Base-by-base conservation (phyloP, 768 basidiomycete species). In the Lactarius akahatsu region DNA sequence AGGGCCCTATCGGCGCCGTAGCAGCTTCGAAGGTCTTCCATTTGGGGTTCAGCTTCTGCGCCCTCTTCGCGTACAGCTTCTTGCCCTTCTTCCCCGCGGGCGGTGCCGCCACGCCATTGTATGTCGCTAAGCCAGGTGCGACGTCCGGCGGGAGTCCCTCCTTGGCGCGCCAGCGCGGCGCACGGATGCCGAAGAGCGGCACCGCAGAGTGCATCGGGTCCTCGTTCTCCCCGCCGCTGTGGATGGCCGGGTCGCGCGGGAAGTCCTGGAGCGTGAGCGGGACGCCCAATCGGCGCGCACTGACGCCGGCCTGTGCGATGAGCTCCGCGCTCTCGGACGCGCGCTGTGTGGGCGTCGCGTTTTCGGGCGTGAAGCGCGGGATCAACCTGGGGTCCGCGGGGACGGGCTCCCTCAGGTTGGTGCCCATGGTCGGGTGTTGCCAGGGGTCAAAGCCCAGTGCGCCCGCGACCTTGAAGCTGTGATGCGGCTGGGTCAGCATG, bases 371-470 rank as follows among this genome's bases (percentile, higher is more conserved):
- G 10, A 63, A 67, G 6, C 45, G 62, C 18, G 66, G 66, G 41
- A 60, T 50, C 34, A 30, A 9, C 15, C 34, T 26, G 7, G 66
- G 66, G 58, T 67, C 62, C 1, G 62, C 66, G 15, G 66, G 66
- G 36, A 67, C 62, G 52, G 66, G 62, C 43, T 67, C 66, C 38
- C 66, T 62, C 41, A 67, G 43, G 62, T 67, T 59, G 34, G 66
- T 67, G 1, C 66, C 66, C 4, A 60, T 67, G 16, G n/a, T 59
- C n/a, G 66, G 62, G n/a, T 47, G 52, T 10, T 56, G 38, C 62
- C 61, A 67, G 16, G 66, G 41, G 7, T 59, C 54, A 16, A 63
- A 59, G 41, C 28, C 52, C 36, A 67, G 62, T 18, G 30, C 62
- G 13, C 66, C 57, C 3, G 66, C 5, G 40, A 63, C 41, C 36